Conservation (phyloP, 352 stramenopile genomes). For the Phytophthora syringae region DNA sequence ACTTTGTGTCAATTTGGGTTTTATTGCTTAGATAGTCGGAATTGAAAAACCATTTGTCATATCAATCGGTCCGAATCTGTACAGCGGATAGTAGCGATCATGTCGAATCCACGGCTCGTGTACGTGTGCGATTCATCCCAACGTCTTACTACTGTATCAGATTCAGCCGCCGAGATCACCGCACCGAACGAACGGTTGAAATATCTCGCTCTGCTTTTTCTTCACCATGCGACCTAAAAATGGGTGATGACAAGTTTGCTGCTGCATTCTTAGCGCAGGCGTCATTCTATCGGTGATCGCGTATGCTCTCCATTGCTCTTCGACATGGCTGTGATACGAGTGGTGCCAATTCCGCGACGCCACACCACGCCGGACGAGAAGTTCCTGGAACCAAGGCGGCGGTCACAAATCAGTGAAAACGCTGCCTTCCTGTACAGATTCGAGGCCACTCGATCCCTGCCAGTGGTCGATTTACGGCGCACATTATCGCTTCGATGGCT, state of each 20-base stretch:
- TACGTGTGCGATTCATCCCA: too few relatives aligned
- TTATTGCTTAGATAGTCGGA: too few relatives aligned
- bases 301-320: not conserved
- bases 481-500: constrained; percentile 18
- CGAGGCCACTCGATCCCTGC: constrained; percentile 19
- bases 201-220: too few relatives aligned
- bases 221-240: not conserved
- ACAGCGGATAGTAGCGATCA: too few relatives aligned
- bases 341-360: constrained; percentile 9
- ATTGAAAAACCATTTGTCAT: too few relatives aligned
- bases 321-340: constrained; percentile 9
- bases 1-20: too few relatives aligned
- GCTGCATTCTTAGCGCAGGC: not conserved
- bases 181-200: not conserved
- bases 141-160: too few relatives aligned
- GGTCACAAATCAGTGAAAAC: constrained; percentile 6
- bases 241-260: not conserved
- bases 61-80: too few relatives aligned
- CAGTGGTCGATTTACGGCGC: constrained; percentile 25
- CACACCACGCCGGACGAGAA: constrained; percentile 18
- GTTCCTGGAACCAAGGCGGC: constrained; percentile 6
- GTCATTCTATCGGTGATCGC: not conserved
- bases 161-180: too few relatives aligned
- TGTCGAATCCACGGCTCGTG: too few relatives aligned
- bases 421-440: constrained; percentile 17